These are phyloP conservation scores for Dillenia suffruticosa DNA, from an alignment of 164 flowering plant genomes.

Conservation along the genomic window DNA sequence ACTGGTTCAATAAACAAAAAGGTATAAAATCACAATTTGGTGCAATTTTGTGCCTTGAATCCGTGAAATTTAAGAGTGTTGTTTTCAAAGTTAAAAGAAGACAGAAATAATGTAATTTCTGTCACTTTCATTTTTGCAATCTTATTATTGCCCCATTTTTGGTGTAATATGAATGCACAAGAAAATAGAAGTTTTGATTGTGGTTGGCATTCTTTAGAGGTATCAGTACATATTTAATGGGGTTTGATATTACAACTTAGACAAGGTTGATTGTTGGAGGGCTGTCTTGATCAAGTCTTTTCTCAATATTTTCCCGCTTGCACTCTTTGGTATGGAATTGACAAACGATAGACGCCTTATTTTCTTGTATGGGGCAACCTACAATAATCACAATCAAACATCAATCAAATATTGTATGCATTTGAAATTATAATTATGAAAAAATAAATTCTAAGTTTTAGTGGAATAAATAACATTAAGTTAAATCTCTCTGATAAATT, in stretches of 20 bases:
- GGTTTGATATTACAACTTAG: constrained; percentile 8
- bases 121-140: too few relatives aligned
- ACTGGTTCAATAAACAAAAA: too few relatives aligned
- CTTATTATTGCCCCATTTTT: too few relatives aligned
- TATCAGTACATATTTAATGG: too few relatives aligned
- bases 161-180: too few relatives aligned
- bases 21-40: too few relatives aligned
- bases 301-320: constrained; percentile 45
- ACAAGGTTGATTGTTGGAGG: background rate
- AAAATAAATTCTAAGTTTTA: background rate
- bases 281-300: constrained; percentile 26
- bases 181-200: too few relatives aligned
- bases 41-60: too few relatives aligned
- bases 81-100: too few relatives aligned
- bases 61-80: too few relatives aligned
- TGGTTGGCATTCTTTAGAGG: too few relatives aligned
- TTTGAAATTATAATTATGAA: background rate
- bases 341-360: constrained; percentile 42
- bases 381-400: background rate
- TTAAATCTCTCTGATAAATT: background rate
- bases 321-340: constrained; percentile 40
- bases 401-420: background rate
- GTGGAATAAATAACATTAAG: background rate
- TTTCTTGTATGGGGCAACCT: constrained; percentile 63
- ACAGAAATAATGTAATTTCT: too few relatives aligned